Percentiles rank a stretch among this genome's conserved stretches.
These are phyloP conservation scores for Penicillium sp. DNA, from an alignment of 2,329 filamentous ascomycete species.

Conservation along the genomic window DNA sequence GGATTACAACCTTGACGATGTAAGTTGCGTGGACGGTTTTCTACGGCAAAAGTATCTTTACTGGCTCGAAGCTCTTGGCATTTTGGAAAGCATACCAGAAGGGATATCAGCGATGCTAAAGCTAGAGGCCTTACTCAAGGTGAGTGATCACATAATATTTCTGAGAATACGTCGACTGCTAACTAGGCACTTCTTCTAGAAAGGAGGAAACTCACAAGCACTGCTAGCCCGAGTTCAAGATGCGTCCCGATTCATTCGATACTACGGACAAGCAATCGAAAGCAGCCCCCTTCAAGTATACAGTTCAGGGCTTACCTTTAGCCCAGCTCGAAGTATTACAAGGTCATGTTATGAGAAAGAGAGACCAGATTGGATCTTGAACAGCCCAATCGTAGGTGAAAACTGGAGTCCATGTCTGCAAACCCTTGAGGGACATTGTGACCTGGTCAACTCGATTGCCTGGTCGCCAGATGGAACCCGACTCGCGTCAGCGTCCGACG, in stretches of 20 bases:
- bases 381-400: no score
- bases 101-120: constrained; percentile 26
- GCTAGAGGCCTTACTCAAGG: constrained; percentile 24
- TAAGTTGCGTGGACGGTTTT: constrained; percentile 22
- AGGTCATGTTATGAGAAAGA: no score
- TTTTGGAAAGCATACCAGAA: constrained; percentile 25
- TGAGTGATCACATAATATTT: background rate
- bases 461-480: constrained; percentile 1
- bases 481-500: constrained; percentile 1
- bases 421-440: no score
- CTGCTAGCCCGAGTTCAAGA: constrained; percentile 24
- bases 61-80: constrained; percentile 37
- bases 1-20: constrained; percentile 16
- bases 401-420: no score
- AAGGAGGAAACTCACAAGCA: no score
- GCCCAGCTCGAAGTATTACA: no score
- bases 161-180: no score
- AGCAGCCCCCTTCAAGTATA: constrained; percentile 2
- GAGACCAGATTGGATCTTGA: no score
- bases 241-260: constrained; percentile 32
- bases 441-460: background rate
- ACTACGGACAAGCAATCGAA: constrained; percentile 30
- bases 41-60: constrained; percentile 30
- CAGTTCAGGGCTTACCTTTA: constrained; percentile 18
- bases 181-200: no score